Conservation (phyloP, 345 rosid species). For the Sisymbrium irio region DNA sequence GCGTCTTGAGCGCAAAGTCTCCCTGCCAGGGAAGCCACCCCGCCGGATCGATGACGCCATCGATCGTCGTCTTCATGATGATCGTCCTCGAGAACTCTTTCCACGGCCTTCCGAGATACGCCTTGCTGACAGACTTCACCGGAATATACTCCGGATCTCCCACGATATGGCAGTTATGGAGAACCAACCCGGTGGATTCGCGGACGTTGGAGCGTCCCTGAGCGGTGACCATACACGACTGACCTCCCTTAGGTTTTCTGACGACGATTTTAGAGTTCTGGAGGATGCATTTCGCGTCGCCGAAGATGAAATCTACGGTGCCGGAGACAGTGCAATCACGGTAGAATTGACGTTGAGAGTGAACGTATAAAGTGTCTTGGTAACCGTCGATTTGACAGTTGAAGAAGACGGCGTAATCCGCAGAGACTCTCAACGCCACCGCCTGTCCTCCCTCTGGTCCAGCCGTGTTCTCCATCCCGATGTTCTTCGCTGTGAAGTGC, state of each 20-base stretch:
- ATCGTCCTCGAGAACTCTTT: constrained; percentile 54
- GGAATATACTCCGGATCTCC: constrained; percentile 43
- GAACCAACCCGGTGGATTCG: constrained; percentile 49
- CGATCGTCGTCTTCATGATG: constrained; percentile 53
- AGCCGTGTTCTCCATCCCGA: constrained; percentile 66
- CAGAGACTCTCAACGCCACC: constrained; percentile 61
- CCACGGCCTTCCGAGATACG: constrained; percentile 82
- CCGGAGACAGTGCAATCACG: constrained; percentile 66
- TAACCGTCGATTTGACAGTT: constrained; percentile 58
- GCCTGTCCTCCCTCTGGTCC: constrained; percentile 64
- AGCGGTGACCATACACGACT: constrained; percentile 58
- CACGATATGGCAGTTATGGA: constrained; percentile 58
- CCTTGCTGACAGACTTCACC: constrained; percentile 37
- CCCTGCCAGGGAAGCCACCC: constrained; percentile 66
- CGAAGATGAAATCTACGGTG: constrained; percentile 76
- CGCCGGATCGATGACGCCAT: constrained; percentile 50
- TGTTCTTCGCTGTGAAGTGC: constrained; percentile 64
- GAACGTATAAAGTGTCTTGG: constrained; percentile 71
- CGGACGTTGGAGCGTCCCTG: constrained; percentile 53
- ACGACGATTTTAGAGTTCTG: constrained; percentile 65
- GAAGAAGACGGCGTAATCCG: constrained; percentile 51
- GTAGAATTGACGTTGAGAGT: constrained; percentile 70
- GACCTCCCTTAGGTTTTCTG: constrained; percentile 45
- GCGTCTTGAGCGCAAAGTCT: constrained; percentile 45
- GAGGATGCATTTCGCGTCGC: constrained; percentile 49